phyloP scores from a whole-genome alignment of 805 yeast genomes.

The Nakazawaea pomicola region DNA sequence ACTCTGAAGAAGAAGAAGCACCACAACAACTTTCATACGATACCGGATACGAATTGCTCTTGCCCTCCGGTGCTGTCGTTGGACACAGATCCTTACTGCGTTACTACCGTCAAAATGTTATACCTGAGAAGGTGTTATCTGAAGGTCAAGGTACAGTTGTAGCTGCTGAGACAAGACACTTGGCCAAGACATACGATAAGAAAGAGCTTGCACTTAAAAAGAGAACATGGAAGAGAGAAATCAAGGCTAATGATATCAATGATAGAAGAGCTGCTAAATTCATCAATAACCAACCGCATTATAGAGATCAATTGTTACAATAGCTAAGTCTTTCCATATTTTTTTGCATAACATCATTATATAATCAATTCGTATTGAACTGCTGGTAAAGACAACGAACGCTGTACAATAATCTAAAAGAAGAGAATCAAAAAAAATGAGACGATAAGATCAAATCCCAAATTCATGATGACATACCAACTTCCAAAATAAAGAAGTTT shows the following conservation, averaged over 20 bases:
- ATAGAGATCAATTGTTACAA: slow-evolving; percentile 65
- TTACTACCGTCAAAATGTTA: slow-evolving; percentile 62
- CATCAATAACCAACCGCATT: slow-evolving; percentile 81
- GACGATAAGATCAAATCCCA: slow-evolving; percentile 33
- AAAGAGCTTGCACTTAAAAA: slow-evolving; percentile 37
- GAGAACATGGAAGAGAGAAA: slow-evolving; percentile 60
- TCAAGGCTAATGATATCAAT: slow-evolving; percentile 42
- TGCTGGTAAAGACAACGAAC: background rate
- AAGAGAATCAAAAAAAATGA: slow-evolving; percentile 7
- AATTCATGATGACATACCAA: slow-evolving; percentile 58
- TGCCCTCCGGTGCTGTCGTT: slow-evolving; percentile 73
- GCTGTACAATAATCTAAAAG: background rate
- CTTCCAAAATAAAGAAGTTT: slow-evolving; percentile 74
- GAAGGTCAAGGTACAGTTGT: slow-evolving; percentile 75
- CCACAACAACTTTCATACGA: slow-evolving; percentile 26
- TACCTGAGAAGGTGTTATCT: slow-evolving; percentile 41
- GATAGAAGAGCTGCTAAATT: slow-evolving; percentile 57
- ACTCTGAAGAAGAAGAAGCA: slow-evolving; percentile 26
- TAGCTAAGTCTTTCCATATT: slow-evolving; percentile 11
- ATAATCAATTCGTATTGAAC: too few species aligned
- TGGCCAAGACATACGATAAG: slow-evolving; percentile 35
- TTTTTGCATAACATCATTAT: background rate
- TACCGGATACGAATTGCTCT: slow-evolving; percentile 55
- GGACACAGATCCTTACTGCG: slow-evolving; percentile 79
- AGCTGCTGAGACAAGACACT: slow-evolving; percentile 66